Evolutionary conservation across 129 eudicot genomes (phyloP), one percentile per base, ranked within the genome.

Genomic region (Solidago caesia): DNA sequence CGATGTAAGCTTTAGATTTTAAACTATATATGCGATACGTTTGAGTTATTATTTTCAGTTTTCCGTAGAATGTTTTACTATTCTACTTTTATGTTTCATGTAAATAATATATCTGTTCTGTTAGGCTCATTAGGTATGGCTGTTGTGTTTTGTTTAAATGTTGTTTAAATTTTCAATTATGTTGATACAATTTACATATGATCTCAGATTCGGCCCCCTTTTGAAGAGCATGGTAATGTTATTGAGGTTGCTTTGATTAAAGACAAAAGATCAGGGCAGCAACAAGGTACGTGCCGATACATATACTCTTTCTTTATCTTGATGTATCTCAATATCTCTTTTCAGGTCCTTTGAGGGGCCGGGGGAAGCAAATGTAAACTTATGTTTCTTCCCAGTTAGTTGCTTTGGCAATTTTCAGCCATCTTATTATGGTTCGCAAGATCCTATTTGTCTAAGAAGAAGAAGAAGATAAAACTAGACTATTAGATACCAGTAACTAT

Each of bases 181-280:
- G 73, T 48, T 70, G 70, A 9, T 49, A 43, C 48, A 21, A 48
- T 49, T 52, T 64, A 14, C 59, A 4, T 63, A 61, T 78, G 75
- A 52, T 84, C 64, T 63, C 84, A 95, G 99, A 89, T 95, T 57
- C 97, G 95, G 47, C 97, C 97, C 12, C 70, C 84, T 74, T 95
- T 95, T 84, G 99, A 95, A 73, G 81, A 91, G 67, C 94, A 89
- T 80, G 99, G 97, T 64, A 87, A 68, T 51, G 98, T 93, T 64
- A 10, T 88, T 63, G 98, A 95, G 77, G 96, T 95, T 89, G 97
- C 97, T 79, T 80, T 95, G 79, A 95, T 95, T 65, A 95, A 81
- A 81, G 99, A 95, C 79, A 91, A 87, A 82, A 87, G 91, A 84
- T 85, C 99, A 46, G 99, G 99, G 64, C 96, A 83, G 75, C 97